Evolutionary conservation across 108 stramenopile genomes (phyloP).

Genomic region (Ochromonas danica): DNA sequence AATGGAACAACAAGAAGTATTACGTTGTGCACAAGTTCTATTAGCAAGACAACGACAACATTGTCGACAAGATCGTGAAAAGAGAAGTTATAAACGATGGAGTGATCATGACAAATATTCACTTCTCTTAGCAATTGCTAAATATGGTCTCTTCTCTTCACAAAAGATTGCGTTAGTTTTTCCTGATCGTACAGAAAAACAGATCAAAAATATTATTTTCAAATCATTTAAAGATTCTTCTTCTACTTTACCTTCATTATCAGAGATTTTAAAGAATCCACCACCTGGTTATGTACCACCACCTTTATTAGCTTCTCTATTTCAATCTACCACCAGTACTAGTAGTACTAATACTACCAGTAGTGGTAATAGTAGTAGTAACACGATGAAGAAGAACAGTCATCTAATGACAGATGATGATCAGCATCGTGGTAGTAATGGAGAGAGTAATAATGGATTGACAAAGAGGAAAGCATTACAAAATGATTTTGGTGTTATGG

Average conservation of each 20-base stretch:
- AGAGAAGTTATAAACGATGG: not conserved
- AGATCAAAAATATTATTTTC: not conserved
- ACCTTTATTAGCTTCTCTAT: not conserved
- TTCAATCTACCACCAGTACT: not conserved
- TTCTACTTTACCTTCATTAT: not conserved
- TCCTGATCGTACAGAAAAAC: not conserved
- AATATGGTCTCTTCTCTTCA: not conserved
- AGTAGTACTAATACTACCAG: not conserved
- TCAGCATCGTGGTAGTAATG: not conserved
- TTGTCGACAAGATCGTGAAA: not conserved
- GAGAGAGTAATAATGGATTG: not conserved
- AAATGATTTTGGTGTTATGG: not conserved
- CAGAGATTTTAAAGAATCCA: not conserved
- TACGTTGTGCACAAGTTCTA: not conserved
- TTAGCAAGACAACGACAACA: not conserved
- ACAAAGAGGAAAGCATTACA: not conserved
- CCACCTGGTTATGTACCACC: conserved; percentile 2
- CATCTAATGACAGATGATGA: not conserved
- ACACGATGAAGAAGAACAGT: not conserved
- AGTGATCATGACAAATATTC: not conserved
- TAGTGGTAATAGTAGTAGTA: not conserved
- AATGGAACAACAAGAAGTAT: not conserved
- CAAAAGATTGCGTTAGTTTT: not conserved
- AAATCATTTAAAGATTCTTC: not conserved
- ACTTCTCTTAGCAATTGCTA: not conserved